Evolutionary conservation across 2,329 filamentous ascomycete species (phyloP).

Genomic region (Colletotrichum ledebouriae): DNA sequence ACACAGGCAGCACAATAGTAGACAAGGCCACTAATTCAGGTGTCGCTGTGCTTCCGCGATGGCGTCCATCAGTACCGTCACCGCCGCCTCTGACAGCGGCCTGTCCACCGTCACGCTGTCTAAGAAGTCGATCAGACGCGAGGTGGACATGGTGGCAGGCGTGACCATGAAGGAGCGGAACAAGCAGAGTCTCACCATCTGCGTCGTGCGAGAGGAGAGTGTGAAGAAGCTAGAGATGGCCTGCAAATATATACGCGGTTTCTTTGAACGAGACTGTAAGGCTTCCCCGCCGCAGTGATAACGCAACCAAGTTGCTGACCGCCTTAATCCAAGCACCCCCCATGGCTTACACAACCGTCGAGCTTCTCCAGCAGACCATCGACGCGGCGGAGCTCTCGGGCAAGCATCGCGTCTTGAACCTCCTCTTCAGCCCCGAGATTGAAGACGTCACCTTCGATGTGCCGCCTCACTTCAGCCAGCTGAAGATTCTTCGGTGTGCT

Average conservation of each 20-base stretch:
- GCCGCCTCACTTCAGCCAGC: conserved; percentile 24
- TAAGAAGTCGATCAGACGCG: conserved; percentile 4
- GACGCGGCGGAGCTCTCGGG: conserved; percentile 20
- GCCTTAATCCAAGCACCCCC: not conserved
- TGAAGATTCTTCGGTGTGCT: conserved; percentile 11
- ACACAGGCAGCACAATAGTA: not conserved
- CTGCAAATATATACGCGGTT: conserved; percentile 7
- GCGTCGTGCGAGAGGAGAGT: not conserved
- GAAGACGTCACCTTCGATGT: conserved; percentile 23
- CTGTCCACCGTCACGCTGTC: conserved; percentile 10
- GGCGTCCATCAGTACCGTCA: not conserved
- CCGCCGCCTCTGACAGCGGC: conserved; percentile 5
- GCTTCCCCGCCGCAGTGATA: not conserved
- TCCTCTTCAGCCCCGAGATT: conserved; percentile 26
- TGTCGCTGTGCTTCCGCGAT: conserved; percentile 6
- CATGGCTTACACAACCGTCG: conserved; percentile 7
- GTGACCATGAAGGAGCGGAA: conserved; percentile 9
- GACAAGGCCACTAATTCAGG: accelerated
- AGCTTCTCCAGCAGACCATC: conserved; percentile 26
- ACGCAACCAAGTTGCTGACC: not conserved
- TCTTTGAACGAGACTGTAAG: conserved; percentile 17
- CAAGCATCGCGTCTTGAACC: conserved; percentile 21
- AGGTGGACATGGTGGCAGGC: conserved; percentile 1
- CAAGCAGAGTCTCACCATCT: conserved; percentile 12
- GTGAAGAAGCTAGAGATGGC: conserved; percentile 1